phyloP scores from a whole-genome alignment of 306 rosid genomes.

The Vigna reflexopilosa region DNA sequence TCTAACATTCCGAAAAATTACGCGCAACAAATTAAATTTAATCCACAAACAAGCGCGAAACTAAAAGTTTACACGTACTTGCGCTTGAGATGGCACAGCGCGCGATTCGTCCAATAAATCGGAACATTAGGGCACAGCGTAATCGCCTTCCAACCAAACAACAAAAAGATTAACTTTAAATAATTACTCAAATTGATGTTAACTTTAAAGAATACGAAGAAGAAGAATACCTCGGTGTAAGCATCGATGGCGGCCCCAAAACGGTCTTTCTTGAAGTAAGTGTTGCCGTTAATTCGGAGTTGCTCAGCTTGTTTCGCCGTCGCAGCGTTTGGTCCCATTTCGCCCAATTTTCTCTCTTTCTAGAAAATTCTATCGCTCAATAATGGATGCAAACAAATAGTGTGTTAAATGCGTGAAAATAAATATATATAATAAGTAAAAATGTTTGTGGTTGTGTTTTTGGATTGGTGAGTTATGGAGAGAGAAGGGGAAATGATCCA shows the following conservation, averaged over 20 bases:
- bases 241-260: conserved; percentile 94
- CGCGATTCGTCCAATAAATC: conserved; percentile 89
- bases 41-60: neutral
- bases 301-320: conserved; percentile 68
- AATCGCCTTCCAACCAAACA: conserved; percentile 38
- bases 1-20: neutral
- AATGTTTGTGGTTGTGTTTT: neutral
- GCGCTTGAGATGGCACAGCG: conserved; percentile 89
- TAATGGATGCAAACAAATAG: neutral
- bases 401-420: neutral
- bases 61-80: conserved; percentile 62
- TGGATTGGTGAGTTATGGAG: neutral
- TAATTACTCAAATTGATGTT: neutral
- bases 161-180: neutral
- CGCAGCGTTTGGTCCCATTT: conserved; percentile 64
- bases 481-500: neutral
- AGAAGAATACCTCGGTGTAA: conserved; percentile 73
- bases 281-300: conserved; percentile 72
- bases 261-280: conserved; percentile 78
- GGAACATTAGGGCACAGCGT: conserved; percentile 85
- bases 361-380: neutral
- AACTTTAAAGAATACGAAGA: neutral
- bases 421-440: neutral
- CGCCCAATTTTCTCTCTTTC: neutral
- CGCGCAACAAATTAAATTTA: neutral